Base-by-base conservation (phyloP, 768 basidiomycete species). In the Pleurotus platypus region DNA sequence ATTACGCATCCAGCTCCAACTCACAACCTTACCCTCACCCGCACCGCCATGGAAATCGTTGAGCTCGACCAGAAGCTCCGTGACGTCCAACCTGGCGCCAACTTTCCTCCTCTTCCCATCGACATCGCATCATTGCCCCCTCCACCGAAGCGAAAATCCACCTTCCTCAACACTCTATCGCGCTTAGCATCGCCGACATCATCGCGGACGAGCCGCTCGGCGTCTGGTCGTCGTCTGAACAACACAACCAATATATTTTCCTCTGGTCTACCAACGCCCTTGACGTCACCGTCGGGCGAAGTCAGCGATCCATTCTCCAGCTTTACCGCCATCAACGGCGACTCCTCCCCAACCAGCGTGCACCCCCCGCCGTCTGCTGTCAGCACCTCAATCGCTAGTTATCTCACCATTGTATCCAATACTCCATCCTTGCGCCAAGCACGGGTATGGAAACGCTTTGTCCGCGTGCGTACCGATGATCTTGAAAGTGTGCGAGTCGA, bases 401-500 rank as follows among this genome's bases (percentile, higher is more conserved):
- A 93, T 69, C 78, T 96, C 58, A 93, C 92, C 2, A 81, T 84
- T 1, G 68, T 94, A 35, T 85, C 93, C 55, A 92, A 90, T 61
- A 80, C 85, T 43, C 71, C 79, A 3, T 66, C 74, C 3, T 68
- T 94, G 42, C 84, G 90, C 37, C 79, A 81, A 55, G 75, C 84
- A 16, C 80, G 85, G 45, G 75, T 83, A 1, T 96, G 93, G 93
- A 89, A 87, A 66, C 83, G 87, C 13, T 96, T 96, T 63, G 88
- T 94, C 56, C 78, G 85, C 46, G 90, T 94, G 6, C 81, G 93
- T 56, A 88, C 85, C 2, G 93, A 95, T 65, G 94, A 96, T 69
- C 71, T 95, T 50, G 87, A 94, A 74, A 93, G 91, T 63, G 86
- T 87, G 5, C 84, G 92, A 45, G 85, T 90, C 40, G 92, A 94